Evolutionary conservation across 106 monocot genomes (phyloP), one percentile per base, ranked within the genome.

Genomic region (Agapanthus africanus): DNA sequence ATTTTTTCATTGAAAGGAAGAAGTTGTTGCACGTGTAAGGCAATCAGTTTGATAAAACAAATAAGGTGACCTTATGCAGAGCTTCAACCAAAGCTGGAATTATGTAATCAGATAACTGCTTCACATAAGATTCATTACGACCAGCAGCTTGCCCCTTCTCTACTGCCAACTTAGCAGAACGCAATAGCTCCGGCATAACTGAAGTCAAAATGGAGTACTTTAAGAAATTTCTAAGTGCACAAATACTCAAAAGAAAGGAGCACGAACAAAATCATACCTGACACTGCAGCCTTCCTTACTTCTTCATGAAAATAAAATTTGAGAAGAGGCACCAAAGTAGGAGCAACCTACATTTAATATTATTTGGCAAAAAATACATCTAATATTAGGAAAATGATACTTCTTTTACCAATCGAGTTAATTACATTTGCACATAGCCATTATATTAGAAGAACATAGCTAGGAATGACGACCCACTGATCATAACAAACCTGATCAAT

Each of bases 261-360:
- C 4, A 73, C 59, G 4, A 63, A 68, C 49, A 32, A 11, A 37
- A 73, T 50, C 14, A 46, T 87, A 97, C 97, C 91, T 72, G 91
- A 87, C 65, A 97, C 91, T 73, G 97, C 91, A 76, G 97, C 97
- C 66, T 86, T 89, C 70, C 97, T 79, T 35, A 97, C 91, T 73
- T 97, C 97, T 67, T 91, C 91, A 70, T 97, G 88, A 14, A 97
- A 97, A 85, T 97, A 97, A 69, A 97, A 97, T 70, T 97, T 89
- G 10, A 97, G 88, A 26, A 91, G 89, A 69, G 91, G 97, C 13
- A 97, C 97, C 64, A 97, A 82, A 36, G 79, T 92, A 35, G 86
- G 87, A 79, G 87, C 97, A 77, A 97, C 97, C 97, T 97, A 68
- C 66, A 82, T 28, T 16, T 46, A 65, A n/a, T n/a, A n/a, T n/a